A percentile compares a stretch with the other conserved stretches of the same genome.
phyloP scores from a whole-genome alignment of 306 rosid species.

The Prunus mongolica region DNA sequence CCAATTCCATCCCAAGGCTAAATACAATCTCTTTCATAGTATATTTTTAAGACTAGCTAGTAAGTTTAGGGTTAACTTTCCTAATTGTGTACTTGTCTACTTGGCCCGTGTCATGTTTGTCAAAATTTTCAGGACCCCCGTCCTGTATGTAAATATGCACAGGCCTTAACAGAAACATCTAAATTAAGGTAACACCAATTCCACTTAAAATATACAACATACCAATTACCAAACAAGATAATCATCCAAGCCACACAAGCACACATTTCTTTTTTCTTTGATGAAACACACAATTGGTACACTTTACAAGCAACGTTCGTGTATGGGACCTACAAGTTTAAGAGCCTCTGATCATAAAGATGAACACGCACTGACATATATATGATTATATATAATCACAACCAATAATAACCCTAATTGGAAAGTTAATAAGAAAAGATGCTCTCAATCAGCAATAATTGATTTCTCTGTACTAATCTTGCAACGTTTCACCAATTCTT shows the following conservation, averaged over 20 bases:
- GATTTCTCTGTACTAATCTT: not conserved
- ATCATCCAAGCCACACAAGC: conserved; percentile 11
- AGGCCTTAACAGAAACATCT: not conserved
- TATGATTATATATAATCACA: conserved; percentile 1
- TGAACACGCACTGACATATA: not conserved
- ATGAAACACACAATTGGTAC: not conserved
- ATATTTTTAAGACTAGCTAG: no score
- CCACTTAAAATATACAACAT: conserved; percentile 1
- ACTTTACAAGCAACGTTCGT: not conserved
- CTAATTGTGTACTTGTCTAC: not conserved
- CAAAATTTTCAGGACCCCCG: not conserved
- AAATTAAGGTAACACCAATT: conserved; percentile 1
- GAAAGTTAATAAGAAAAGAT: conserved; percentile 11
- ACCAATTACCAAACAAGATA: conserved; percentile 6
- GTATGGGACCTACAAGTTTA: conserved; percentile 7
- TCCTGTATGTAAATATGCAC: not conserved
- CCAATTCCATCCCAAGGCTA: no score
- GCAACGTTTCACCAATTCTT: conserved; percentile 6
- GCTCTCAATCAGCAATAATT: conserved; percentile 21
- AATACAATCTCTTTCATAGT: no score
- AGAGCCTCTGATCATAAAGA: not conserved
- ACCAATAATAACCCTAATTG: not conserved
- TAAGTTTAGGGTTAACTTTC: not conserved
- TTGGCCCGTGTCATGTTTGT: not conserved
- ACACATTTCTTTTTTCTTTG: not conserved